phyloP scores from a whole-genome alignment of 1,284 basidiomycete genomes.

The Trichosporon sp. region DNA sequence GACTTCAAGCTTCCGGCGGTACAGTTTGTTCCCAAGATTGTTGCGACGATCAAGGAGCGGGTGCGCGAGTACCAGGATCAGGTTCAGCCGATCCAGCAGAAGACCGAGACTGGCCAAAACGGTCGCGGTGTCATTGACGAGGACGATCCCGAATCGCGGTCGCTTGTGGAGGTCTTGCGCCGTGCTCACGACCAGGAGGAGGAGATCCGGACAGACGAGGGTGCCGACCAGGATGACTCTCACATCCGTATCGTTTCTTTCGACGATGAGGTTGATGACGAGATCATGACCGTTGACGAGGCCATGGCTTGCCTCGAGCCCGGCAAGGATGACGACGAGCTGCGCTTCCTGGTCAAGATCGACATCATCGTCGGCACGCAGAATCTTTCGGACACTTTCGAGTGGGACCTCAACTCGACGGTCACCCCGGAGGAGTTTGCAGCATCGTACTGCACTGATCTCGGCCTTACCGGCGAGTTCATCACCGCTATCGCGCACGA shows the following conservation, averaged over 20 bases:
- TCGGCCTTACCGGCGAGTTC: constrained; percentile 90
- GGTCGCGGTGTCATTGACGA: constrained; percentile 31
- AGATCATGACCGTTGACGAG: constrained; percentile 45
- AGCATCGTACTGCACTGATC: constrained; percentile 74
- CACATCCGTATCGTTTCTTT: constrained; percentile 24
- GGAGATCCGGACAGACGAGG: constrained; percentile 33
- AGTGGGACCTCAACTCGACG: constrained; percentile 84
- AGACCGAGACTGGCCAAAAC: neutral
- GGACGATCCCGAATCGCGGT: constrained; percentile 21
- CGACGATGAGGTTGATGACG: constrained; percentile 27
- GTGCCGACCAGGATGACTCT: constrained; percentile 21
- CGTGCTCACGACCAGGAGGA: constrained; percentile 22
- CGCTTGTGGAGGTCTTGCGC: constrained; percentile 30
- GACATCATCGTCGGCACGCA: constrained; percentile 92
- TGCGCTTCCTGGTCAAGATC: constrained; percentile 86
- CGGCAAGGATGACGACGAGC: constrained; percentile 58
- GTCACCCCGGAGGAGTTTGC: constrained; percentile 91
- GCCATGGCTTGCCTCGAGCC: constrained; percentile 29
- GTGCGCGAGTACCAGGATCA: constrained; percentile 55
- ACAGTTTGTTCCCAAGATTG: constrained; percentile 68
- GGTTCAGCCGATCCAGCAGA: constrained; percentile 28
- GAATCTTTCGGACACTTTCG: constrained; percentile 94
- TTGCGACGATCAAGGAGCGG: constrained; percentile 82
- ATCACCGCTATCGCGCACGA: constrained; percentile 92
- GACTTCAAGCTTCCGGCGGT: constrained; percentile 71